phyloP scores from a whole-genome alignment of 129 eudicot genomes.

The Erigeron canadensis region DNA sequence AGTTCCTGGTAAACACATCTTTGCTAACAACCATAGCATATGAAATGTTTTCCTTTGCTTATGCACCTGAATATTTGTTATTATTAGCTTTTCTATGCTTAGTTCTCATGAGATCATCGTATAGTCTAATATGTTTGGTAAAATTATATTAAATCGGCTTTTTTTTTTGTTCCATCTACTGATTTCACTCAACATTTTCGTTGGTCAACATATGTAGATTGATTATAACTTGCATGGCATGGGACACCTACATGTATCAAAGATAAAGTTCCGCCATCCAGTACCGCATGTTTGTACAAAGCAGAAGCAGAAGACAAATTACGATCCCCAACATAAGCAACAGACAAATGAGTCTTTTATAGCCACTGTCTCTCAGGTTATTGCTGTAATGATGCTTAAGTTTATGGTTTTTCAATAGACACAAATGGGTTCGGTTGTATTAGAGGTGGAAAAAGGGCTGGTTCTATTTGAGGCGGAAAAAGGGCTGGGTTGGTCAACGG shows the following conservation, averaged over 20 bases:
- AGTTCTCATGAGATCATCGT: background rate
- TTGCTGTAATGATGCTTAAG: constrained; percentile 12
- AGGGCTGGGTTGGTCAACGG: too few relatives aligned
- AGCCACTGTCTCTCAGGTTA: constrained; percentile 52
- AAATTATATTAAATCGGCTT: background rate
- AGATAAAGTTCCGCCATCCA: constrained; percentile 83
- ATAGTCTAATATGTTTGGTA: background rate
- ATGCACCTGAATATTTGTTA: constrained; percentile 18
- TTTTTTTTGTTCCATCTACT: constrained; percentile 11
- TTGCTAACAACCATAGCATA: constrained; percentile 8
- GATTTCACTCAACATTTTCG: background rate
- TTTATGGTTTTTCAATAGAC: constrained; percentile 18
- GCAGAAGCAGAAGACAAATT: constrained; percentile 33
- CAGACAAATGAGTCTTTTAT: constrained; percentile 23
- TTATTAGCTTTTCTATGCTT: constrained; percentile 13
- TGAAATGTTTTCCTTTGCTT: constrained; percentile 6
- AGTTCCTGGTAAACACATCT: constrained; percentile 65
- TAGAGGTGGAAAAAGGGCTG: too few relatives aligned
- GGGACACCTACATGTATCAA: constrained; percentile 91
- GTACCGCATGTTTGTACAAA: constrained; percentile 51
- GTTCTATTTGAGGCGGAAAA: too few relatives aligned
- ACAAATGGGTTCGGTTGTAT: background rate
- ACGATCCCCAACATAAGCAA: constrained; percentile 30
- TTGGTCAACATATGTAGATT: constrained; percentile 38
- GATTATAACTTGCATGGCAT: constrained; percentile 93